These are phyloP conservation scores for Canavalia ensiformis DNA, from an alignment of 306 rosid species.

Conservation along the genomic window DNA sequence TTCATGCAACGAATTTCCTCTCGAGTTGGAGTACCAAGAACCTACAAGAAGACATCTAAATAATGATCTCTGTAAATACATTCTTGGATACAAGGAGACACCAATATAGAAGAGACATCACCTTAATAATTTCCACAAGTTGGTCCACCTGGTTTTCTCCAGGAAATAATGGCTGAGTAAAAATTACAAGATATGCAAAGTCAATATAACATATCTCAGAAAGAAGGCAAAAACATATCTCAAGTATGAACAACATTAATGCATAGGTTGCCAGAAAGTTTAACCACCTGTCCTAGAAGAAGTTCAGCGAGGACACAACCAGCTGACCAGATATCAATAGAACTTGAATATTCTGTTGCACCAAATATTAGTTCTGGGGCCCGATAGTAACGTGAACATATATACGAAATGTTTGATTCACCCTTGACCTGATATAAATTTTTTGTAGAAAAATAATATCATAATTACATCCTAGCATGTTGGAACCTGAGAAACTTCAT, in stretches of 20 bases:
- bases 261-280: conserved; percentile 23
- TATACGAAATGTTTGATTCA: conserved; percentile 85
- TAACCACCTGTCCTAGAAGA: conserved; percentile 81
- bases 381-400: conserved; percentile 90
- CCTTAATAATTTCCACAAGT: conserved; percentile 93
- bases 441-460: background rate
- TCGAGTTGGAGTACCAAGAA: conserved; percentile 92
- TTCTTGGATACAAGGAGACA: conserved; percentile 21
- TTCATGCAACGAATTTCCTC: conserved; percentile 97
- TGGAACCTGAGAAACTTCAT: conserved; percentile 30
- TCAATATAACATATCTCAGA: conserved; percentile 15
- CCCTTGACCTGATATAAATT: conserved; percentile 67
- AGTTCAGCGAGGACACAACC: conserved; percentile 96
- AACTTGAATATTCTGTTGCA: conserved; percentile 84
- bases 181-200: conserved; percentile 42
- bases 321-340: conserved; percentile 94
- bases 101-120: conserved; percentile 45
- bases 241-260: conserved; percentile 8
- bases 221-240: background rate
- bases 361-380: conserved; percentile 97
- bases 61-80: conserved; percentile 34
- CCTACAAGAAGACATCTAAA: conserved; percentile 58
- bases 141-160: conserved; percentile 94
- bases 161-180: conserved; percentile 83
- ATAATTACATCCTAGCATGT: conserved; percentile 9